Base-by-base conservation (phyloP, 345 rosid species). In the Erodium maritimum region DNA sequence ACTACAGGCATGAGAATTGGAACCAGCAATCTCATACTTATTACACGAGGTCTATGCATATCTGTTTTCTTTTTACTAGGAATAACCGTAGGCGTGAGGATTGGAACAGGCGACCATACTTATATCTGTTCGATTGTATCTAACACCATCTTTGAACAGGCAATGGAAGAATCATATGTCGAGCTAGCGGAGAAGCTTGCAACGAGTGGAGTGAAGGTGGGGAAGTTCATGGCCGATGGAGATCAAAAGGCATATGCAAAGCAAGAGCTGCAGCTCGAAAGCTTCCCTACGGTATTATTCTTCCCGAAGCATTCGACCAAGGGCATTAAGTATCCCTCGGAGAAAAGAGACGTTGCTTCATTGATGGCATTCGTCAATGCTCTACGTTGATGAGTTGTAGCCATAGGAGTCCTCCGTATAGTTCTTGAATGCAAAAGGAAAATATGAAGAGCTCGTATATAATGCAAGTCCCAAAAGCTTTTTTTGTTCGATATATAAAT, bases 311-410 rank as follows among this genome's bases (percentile, higher is more conserved):
- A 85, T 55, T 82, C 95, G 14, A 61, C 90, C 7, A 66, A 69
- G 51, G 89, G 86, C 0, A 80, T 91, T 19, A 88, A 91, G 77
- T 93, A 93, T 71, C 85, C 96, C 0, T 80, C 96, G 0, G 94
- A 93, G 80, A 83, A 85, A 67, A 87, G 99, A 73, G 96, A 93
- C 50, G 91, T 80, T 0, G 99, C 87, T 68, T 89, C 96, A 19
- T 75, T 89, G 77, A 76, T 67, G 83, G 73, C 94, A 21, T 93
- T 89, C 24, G 84, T 89, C 67, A 87, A 83, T 60, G 91, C 90
- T 61, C 80, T 93, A 10, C 71, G 94, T 61, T 88, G 75, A 90
- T 20, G 23, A 55, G 52, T 25, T n/a, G n/a, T n/a, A n/a, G n/a
- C n/a, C n/a, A n/a, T n/a, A n/a, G n/a, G n/a, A n/a, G n/a, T n/a